A percentile compares a stretch with the other conserved stretches of the same genome.
Evolutionary conservation across 2,329 filamentous ascomycete species (phyloP).

Genomic region (Colletotrichum echinochloae): DNA sequence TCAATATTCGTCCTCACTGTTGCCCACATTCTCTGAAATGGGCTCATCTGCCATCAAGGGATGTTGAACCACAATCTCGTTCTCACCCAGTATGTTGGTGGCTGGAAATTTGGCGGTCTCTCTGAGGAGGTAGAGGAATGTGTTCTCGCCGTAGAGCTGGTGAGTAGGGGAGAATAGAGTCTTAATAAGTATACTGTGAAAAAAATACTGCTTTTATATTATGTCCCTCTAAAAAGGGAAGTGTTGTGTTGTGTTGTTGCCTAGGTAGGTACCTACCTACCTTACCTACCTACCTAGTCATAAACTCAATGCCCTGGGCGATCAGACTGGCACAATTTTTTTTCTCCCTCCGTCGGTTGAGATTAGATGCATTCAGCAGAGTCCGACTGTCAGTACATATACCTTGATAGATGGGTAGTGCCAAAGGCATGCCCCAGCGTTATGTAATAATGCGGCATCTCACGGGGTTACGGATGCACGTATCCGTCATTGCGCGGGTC

Average conservation of each 20-base stretch:
- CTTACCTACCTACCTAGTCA: too few species aligned
- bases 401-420: background rate
- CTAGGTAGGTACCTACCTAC: too few species aligned
- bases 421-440: background rate
- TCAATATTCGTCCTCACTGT: slow-evolving; percentile 23
- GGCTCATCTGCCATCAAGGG: slow-evolving; percentile 2
- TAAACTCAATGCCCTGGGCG: slow-evolving; percentile 27
- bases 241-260: too few species aligned
- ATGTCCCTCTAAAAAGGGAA: too few species aligned
- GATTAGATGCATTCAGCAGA: slow-evolving; percentile 31
- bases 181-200: too few species aligned
- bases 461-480: slow-evolving; percentile 35
- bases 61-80: slow-evolving; percentile 33
- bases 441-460: slow-evolving; percentile 17
- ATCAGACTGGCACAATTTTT: slow-evolving; percentile 27
- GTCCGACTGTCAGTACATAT: background rate
- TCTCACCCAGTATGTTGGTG: slow-evolving; percentile 40
- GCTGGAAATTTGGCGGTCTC: slow-evolving; percentile 47
- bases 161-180: too few species aligned
- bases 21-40: slow-evolving; percentile 18
- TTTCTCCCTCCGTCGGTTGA: slow-evolving; percentile 16
- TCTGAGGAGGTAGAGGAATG: slow-evolving; percentile 60
- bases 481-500: slow-evolving; percentile 25
- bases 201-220: too few species aligned
- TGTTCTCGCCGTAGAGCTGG: slow-evolving; percentile 62